Percentiles rank a stretch among this genome's conserved stretches.
phyloP scores from a whole-genome alignment of 1,139 yeast species.

The Debaryomyces nepalensis region DNA sequence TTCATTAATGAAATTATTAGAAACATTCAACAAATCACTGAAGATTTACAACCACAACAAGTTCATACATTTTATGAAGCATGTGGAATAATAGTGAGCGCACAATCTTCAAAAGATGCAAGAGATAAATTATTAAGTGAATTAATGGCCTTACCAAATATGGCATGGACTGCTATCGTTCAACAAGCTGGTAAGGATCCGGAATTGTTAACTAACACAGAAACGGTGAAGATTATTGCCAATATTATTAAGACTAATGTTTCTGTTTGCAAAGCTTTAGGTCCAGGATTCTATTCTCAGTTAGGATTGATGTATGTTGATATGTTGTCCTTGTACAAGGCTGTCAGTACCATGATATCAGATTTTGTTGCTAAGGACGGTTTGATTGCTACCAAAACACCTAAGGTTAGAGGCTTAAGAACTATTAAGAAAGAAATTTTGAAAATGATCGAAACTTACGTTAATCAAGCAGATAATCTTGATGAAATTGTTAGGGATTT shows the following conservation, averaged over 20 bases:
- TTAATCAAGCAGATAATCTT: conserved; percentile 83
- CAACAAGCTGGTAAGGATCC: conserved; percentile 90
- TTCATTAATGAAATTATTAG: conserved; percentile 89
- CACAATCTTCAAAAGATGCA: conserved; percentile 64
- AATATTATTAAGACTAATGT: conserved; percentile 94
- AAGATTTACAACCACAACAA: conserved; percentile 94
- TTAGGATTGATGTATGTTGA: conserved; percentile 85
- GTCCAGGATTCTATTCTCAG: conserved; percentile 90
- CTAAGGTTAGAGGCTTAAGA: conserved; percentile 92
- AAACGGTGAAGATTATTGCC: conserved; percentile 89
- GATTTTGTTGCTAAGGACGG: conserved; percentile 81
- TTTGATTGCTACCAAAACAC: conserved; percentile 89
- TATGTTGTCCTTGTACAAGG: conserved; percentile 86
- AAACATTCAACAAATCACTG: conserved; percentile 82
- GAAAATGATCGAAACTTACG: conserved; percentile 85
- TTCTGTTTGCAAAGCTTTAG: conserved; percentile 89
- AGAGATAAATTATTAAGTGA: conserved; percentile 77
- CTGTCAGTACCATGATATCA: conserved; percentile 89
- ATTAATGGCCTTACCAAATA: conserved; percentile 88
- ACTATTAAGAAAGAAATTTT: conserved; percentile 94
- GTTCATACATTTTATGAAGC: conserved; percentile 98
- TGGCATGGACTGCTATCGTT: conserved; percentile 92
- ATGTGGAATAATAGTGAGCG: conserved; percentile 91
- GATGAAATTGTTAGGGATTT: conserved; percentile 85
- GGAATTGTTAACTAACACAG: conserved; percentile 78